Percentiles rank a stretch among this genome's conserved stretches.
phyloP scores from a whole-genome alignment of 768 basidiomycete genomes.

The Xerocomellus amylosporus region DNA sequence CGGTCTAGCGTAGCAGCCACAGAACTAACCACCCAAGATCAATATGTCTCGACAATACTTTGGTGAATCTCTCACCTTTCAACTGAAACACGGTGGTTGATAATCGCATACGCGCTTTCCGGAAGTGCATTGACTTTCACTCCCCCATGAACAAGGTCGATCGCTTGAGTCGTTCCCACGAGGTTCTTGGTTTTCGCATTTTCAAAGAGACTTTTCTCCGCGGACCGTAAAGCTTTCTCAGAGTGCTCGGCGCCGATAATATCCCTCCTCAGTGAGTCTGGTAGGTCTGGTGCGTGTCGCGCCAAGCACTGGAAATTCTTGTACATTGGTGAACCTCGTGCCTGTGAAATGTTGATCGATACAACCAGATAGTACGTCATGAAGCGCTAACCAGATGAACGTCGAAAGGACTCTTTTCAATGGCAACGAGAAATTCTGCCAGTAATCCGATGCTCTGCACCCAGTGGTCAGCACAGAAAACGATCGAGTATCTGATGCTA shows the following conservation, averaged over 20 bases:
- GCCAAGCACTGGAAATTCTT: slow-evolving; percentile 62
- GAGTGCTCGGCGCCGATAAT: slow-evolving; percentile 49
- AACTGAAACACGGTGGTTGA: slow-evolving; percentile 71
- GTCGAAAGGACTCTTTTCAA: slow-evolving; percentile 63
- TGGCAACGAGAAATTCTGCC: slow-evolving; percentile 60
- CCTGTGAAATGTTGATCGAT: slow-evolving; percentile 31
- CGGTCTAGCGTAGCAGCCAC: slow-evolving; percentile 44
- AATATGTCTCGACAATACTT: neutral
- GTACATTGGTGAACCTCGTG: slow-evolving; percentile 57
- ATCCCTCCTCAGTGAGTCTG: slow-evolving; percentile 43
- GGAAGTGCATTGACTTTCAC: slow-evolving; percentile 80
- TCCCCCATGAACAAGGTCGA: slow-evolving; percentile 66
- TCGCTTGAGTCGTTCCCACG: slow-evolving; percentile 72
- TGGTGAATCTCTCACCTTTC: slow-evolving; percentile 41
- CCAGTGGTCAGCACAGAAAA: slow-evolving; percentile 8
- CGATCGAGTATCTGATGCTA: slow-evolving; percentile 12
- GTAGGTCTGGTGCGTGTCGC: slow-evolving; percentile 55
- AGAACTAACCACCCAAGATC: slow-evolving; percentile 20
- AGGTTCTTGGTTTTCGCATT: slow-evolving; percentile 43
- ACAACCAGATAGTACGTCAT: neutral
- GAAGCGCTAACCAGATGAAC: slow-evolving; percentile 44
- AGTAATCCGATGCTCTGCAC: slow-evolving; percentile 80
- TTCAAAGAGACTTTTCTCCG: slow-evolving; percentile 47
- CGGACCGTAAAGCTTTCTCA: slow-evolving; percentile 47
- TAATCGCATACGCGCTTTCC: slow-evolving; percentile 63